Evolutionary conservation across 2,329 filamentous ascomycete species (phyloP).

Genomic region (Helotiales sp.): DNA sequence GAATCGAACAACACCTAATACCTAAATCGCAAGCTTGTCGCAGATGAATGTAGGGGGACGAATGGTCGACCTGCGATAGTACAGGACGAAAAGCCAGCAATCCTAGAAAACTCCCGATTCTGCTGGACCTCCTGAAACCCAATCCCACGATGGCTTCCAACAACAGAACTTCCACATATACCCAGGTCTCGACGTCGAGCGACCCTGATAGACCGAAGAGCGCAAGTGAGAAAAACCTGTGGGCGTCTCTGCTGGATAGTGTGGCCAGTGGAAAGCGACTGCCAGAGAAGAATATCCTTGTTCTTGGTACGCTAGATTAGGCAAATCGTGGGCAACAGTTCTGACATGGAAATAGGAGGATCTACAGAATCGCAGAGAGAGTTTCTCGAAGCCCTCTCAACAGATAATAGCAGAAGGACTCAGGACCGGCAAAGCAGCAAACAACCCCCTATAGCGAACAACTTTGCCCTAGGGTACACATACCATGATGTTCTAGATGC

Average conservation of each 20-base stretch:
- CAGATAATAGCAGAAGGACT: constrained; percentile 47
- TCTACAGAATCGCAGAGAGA: constrained; percentile 83
- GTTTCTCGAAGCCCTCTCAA: constrained; percentile 69
- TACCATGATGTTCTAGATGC: constrained; percentile 94
- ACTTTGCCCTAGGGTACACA: constrained; percentile 90
- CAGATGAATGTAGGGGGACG: constrained; percentile 3
- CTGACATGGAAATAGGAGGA: constrained; percentile 62
- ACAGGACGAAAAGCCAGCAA: constrained; percentile 1
- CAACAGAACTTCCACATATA: constrained; percentile 47
- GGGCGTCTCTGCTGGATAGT: constrained; percentile 90
- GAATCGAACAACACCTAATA: not conserved
- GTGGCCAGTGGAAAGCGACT: constrained; percentile 89
- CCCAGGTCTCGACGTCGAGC: constrained; percentile 59
- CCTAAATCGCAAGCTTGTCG: not conserved
- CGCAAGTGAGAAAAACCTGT: constrained; percentile 81
- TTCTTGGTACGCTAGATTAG: constrained; percentile 67
- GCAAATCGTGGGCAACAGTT: constrained; percentile 9
- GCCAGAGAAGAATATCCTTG: constrained; percentile 88
- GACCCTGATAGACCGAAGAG: constrained; percentile 62
- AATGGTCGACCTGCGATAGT: constrained; percentile 18
- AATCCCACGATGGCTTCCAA: constrained; percentile 38
- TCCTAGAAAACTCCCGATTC: constrained; percentile 11
- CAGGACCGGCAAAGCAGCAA: constrained; percentile 61
- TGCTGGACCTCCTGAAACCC: constrained; percentile 31
- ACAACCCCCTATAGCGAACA: constrained; percentile 83